A percentile compares a stretch with the other conserved stretches of the same genome.
These are phyloP conservation scores for Plasmodium vivax DNA, from an alignment of 169 alveolate species.

Conservation along the genomic window DNA sequence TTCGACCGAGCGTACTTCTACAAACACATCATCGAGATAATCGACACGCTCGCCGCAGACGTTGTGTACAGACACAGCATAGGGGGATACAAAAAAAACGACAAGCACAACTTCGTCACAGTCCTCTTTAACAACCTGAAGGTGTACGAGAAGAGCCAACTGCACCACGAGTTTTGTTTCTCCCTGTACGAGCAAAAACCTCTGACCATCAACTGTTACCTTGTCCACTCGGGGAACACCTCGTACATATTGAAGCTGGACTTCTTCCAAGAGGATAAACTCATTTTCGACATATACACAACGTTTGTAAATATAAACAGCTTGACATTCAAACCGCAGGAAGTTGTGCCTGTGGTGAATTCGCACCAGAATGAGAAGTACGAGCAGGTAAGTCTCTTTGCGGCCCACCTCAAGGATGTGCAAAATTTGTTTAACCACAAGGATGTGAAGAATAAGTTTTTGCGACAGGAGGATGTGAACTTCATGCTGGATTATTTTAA, in stretches of 20 bases:
- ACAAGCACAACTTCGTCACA: conserved; percentile 39
- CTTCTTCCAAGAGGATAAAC: conserved; percentile 48
- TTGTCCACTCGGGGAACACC: conserved; percentile 49
- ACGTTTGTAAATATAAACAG: conserved; percentile 62
- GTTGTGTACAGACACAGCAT: conserved; percentile 64
- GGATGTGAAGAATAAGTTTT: conserved; percentile 29
- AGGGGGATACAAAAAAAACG: conserved; percentile 49
- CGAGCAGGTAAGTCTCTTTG: conserved; percentile 14
- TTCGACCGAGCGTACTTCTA: conserved; percentile 8
- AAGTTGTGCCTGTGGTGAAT: conserved; percentile 12
- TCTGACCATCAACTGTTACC: conserved; percentile 46
- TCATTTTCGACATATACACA: conserved; percentile 59
- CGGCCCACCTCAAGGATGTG: conserved; percentile 29
- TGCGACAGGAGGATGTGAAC: conserved; percentile 21
- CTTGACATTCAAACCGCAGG: conserved; percentile 56
- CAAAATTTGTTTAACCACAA: conserved; percentile 61
- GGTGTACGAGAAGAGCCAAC: conserved; percentile 11
- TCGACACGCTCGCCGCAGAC: conserved; percentile 64
- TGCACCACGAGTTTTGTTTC: conserved; percentile 59
- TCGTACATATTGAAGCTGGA: conserved; percentile 60
- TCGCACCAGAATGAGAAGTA: conserved; percentile 9
- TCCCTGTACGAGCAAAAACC: conserved; percentile 11
- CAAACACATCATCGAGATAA: conserved; percentile 58
- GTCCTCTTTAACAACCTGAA: conserved; percentile 61
- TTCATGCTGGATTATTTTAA: conserved; percentile 52